These are phyloP conservation scores for Zymoseptoria pseudotritici DNA, from an alignment of 2,329 filamentous ascomycete species.

Conservation along the genomic window DNA sequence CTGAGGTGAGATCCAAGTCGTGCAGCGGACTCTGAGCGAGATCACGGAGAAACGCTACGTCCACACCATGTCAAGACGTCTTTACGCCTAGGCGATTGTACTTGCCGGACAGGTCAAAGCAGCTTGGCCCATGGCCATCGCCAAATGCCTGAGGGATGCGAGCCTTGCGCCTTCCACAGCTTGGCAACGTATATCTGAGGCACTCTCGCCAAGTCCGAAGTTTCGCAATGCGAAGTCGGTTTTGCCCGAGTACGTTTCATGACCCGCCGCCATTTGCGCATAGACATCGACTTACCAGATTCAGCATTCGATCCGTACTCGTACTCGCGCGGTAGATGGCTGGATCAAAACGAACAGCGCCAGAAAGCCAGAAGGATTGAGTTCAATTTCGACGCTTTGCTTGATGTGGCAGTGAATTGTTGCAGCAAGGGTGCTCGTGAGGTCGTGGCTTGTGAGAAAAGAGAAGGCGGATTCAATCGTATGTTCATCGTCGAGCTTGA, in stretches of 20 bases:
- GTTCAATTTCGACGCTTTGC: conserved; percentile 37
- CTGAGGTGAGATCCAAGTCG: too few relatives aligned
- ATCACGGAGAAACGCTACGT: too few relatives aligned
- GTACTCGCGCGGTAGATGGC: conserved; percentile 29
- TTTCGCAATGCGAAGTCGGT: background rate
- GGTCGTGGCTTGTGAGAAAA: conserved; percentile 34
- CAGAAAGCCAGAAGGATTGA: conserved; percentile 30
- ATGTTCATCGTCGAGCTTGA: conserved; percentile 38
- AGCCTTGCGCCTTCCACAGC: background rate
- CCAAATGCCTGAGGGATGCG: background rate
- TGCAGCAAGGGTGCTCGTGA: conserved; percentile 31
- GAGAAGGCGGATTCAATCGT: conserved; percentile 40
- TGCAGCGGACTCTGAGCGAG: too few relatives aligned
- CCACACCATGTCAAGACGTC: too few relatives aligned
- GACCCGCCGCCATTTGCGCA: background rate
- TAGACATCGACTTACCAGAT: background rate
- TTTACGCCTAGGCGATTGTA: too few relatives aligned
- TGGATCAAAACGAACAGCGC: conserved; percentile 32
- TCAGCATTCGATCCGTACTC: background rate
- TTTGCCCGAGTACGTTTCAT: background rate
- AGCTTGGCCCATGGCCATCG: background rate
- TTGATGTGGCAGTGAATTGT: conserved; percentile 30
- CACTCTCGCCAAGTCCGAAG: background rate
- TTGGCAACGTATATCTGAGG: background rate
- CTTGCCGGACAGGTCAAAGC: background rate